Percentiles rank a stretch among this genome's conserved stretches.
These are phyloP conservation scores for Hemisphaericaspora subhashii DNA, from an alignment of 1,139 yeast genomes.

Conservation along the genomic window DNA sequence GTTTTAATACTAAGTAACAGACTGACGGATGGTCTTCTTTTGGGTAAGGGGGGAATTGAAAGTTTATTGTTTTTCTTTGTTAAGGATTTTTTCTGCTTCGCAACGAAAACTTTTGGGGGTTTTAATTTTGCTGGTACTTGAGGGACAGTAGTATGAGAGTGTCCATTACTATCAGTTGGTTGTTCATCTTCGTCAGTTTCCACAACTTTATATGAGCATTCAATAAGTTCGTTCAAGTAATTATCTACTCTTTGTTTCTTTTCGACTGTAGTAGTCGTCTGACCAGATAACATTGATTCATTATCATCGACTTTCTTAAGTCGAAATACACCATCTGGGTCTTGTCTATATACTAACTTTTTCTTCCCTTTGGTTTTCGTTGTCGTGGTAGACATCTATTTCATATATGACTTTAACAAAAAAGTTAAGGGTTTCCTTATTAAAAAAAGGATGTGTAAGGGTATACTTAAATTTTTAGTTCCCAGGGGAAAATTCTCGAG, in stretches of 20 bases:
- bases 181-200: conserved; percentile 5
- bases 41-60: background rate
- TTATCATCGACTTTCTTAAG: conserved; percentile 29
- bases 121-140: conserved; percentile 5
- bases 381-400: conserved; percentile 15
- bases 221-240: conserved; percentile 30
- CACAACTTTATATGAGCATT: conserved; percentile 26
- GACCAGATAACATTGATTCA: conserved; percentile 10
- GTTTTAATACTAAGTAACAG: background rate
- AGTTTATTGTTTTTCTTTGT: conserved; percentile 5
- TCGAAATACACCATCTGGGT: conserved; percentile 45
- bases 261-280: conserved; percentile 7
- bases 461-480: too few species aligned
- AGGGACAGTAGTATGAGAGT: too few species aligned
- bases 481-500: too few species aligned
- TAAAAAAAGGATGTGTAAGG: too few species aligned
- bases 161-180: conserved; percentile 3
- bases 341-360: conserved; percentile 40
- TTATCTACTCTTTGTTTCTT: conserved; percentile 26
- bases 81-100: background rate
- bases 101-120: conserved; percentile 3
- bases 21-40: background rate
- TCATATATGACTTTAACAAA: too few species aligned
- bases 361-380: conserved; percentile 22
- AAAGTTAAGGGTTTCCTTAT: too few species aligned